Evolutionary conservation across 495 filamentous ascomycete genomes (phyloP).

Genomic region (Daldinia loculata): DNA sequence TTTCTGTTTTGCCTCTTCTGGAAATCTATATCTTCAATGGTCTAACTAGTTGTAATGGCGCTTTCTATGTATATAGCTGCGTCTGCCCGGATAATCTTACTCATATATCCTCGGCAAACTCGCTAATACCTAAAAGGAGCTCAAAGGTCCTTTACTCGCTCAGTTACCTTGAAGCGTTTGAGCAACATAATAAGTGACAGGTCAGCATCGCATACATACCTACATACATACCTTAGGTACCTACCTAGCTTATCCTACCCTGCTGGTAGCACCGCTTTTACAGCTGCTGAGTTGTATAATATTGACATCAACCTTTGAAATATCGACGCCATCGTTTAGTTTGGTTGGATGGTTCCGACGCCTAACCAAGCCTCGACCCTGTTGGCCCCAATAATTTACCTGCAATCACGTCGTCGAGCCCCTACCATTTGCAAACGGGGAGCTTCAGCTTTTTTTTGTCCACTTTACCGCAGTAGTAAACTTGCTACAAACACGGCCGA

Average conservation of each 20-base stretch:
- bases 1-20: conserved; percentile 24
- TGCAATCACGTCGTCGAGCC: conserved; percentile 35
- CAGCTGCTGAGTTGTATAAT: conserved; percentile 16
- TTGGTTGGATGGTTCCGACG: not conserved
- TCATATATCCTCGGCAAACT: conserved; percentile 30
- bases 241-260: conserved; percentile 19
- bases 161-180: conserved; percentile 5
- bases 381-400: conserved; percentile 30
- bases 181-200: conserved; percentile 29
- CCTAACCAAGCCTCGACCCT: conserved; percentile 32
- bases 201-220: conserved; percentile 23
- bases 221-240: conserved; percentile 20
- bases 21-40: not conserved
- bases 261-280: conserved; percentile 14
- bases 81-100: conserved; percentile 9
- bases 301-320: conserved; percentile 37
- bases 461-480: conserved; percentile 25
- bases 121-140: conserved; percentile 32
- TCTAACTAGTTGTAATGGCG: conserved; percentile 5
- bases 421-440: conserved; percentile 36
- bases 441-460: conserved; percentile 11
- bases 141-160: conserved; percentile 3
- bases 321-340: conserved; percentile 34
- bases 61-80: not conserved
- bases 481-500: conserved; percentile 27